Conservation (phyloP, 805 yeast genomes). For the Lachancea sp. region DNA sequence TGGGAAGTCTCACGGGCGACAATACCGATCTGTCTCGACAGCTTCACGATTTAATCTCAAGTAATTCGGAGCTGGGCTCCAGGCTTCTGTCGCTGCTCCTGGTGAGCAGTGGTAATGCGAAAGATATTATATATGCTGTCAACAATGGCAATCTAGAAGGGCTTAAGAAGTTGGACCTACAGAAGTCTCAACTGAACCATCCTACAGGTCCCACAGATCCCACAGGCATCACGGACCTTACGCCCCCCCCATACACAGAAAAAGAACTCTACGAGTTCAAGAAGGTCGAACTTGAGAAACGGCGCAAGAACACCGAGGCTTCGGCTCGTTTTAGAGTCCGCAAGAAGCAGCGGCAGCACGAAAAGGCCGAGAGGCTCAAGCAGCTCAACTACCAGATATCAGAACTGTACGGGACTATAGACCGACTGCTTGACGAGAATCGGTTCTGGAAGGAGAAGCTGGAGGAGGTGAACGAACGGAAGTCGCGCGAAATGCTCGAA, state of each 20-base stretch:
- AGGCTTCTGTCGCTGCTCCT: constrained; percentile 26
- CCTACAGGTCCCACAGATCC: not conserved
- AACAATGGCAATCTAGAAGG: constrained; percentile 17
- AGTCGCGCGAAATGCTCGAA: constrained; percentile 23
- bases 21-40: constrained; percentile 13
- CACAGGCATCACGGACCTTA: not conserved
- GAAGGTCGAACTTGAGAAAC: constrained; percentile 47
- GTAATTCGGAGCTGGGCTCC: constrained; percentile 29
- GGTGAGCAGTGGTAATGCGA: constrained; percentile 27
- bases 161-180: constrained; percentile 7
- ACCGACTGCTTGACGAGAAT: constrained; percentile 24
- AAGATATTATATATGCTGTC: constrained; percentile 26
- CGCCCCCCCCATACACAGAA: constrained; percentile 2
- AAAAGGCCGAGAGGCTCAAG: constrained; percentile 18
- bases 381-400: constrained; percentile 19
- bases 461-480: constrained; percentile 24
- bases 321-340: constrained; percentile 82
- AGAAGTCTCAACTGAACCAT: constrained; percentile 1
- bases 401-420: constrained; percentile 20
- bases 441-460: constrained; percentile 27
- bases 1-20: not conserved
- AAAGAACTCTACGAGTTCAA: constrained; percentile 7
- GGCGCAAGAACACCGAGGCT: constrained; percentile 88
- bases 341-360: constrained; percentile 24
- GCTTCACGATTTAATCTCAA: constrained; percentile 22